A percentile compares a stretch with the other conserved stretches of the same genome.
These are phyloP conservation scores for Nitzschia inconspicua DNA, from an alignment of 108 stramenopile genomes.

Conservation along the genomic window DNA sequence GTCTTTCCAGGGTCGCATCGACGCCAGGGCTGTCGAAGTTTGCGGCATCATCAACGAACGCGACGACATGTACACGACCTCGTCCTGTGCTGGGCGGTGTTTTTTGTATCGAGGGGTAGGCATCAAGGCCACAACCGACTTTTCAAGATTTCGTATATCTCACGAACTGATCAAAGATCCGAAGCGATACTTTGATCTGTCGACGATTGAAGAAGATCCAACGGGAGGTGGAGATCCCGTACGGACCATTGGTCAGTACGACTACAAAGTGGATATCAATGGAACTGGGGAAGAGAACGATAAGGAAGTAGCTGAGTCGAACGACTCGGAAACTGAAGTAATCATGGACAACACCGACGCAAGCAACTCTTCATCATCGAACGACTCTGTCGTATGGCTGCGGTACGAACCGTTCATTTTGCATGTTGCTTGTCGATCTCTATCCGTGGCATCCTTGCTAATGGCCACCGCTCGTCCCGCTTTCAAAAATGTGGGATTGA, in stretches of 20 bases:
- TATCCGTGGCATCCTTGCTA: constrained; percentile 57
- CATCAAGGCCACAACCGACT: constrained; percentile 58
- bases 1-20: constrained; percentile 79
- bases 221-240: constrained; percentile 82
- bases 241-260: constrained; percentile 71
- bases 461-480: constrained; percentile 78
- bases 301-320: constrained; percentile 11
- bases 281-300: constrained; percentile 14
- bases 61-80: constrained; percentile 65
- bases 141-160: constrained; percentile 65
- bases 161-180: constrained; percentile 70
- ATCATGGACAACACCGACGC: neutral
- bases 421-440: constrained; percentile 79
- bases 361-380: neutral
- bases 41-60: constrained; percentile 74
- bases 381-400: constrained; percentile 55
- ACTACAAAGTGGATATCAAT: constrained; percentile 41
- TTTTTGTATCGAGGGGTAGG: constrained; percentile 82
- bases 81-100: constrained; percentile 75
- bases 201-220: constrained; percentile 58
- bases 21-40: constrained; percentile 77
- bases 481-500: constrained; percentile 89
- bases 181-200: constrained; percentile 64
- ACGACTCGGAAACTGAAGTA: neutral
- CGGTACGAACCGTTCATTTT: constrained; percentile 88